These are phyloP conservation scores for Apiotrichum sp. DNA, from an alignment of 1,284 basidiomycete species.

Conservation along the genomic window DNA sequence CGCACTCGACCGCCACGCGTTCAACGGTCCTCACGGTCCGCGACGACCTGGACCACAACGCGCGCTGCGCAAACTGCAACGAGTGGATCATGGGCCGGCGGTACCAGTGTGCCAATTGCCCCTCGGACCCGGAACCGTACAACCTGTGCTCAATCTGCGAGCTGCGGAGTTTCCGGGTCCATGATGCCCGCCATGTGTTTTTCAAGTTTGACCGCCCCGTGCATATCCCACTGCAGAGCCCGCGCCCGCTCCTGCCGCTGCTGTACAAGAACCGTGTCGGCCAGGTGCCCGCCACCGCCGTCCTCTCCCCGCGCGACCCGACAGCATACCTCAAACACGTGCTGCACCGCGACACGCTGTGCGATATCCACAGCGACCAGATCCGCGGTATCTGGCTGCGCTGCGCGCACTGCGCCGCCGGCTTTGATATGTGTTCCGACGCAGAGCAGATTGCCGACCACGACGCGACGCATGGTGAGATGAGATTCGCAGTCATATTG, in stretches of 20 bases:
- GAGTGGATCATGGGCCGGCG: conserved; percentile 44
- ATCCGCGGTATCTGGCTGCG: conserved; percentile 80
- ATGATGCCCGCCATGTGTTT: conserved; percentile 77
- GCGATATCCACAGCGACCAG: conserved; percentile 44
- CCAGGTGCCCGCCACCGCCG: conserved; percentile 48
- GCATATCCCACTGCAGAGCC: conserved; percentile 59
- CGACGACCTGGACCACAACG: conserved; percentile 40
- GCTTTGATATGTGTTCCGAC: conserved; percentile 64
- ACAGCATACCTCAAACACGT: conserved; percentile 62
- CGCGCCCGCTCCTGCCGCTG: conserved; percentile 59
- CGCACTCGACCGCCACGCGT: neutral
- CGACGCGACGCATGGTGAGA: conserved; percentile 60
- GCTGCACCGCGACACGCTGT: conserved; percentile 53
- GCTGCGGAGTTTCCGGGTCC: conserved; percentile 63
- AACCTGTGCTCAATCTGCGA: conserved; percentile 70
- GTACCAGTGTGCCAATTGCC: conserved; percentile 48
- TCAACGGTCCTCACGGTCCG: conserved; percentile 5
- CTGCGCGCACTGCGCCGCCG: conserved; percentile 72
- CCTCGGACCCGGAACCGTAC: conserved; percentile 40
- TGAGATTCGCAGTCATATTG: conserved; percentile 1
- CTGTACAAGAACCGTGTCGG: conserved; percentile 63
- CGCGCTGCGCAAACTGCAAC: conserved; percentile 38
- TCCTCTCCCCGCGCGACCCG: conserved; percentile 58
- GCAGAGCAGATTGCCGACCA: conserved; percentile 74
- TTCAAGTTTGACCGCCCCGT: conserved; percentile 76